Conservation (phyloP, 345 rosid species). For the Corchorus capsularis region DNA sequence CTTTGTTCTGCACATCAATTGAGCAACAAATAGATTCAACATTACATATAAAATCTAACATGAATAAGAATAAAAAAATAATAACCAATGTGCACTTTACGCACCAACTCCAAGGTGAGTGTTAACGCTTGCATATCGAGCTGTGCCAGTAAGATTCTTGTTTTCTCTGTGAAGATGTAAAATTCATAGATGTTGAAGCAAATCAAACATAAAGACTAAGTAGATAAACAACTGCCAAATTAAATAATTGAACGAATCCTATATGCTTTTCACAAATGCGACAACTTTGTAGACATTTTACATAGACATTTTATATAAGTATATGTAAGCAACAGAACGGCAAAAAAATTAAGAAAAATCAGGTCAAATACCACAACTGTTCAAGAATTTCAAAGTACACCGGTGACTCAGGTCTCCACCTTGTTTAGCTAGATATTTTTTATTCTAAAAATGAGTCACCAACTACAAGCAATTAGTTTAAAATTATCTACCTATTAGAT, state of each 20-base stretch:
- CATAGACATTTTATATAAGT: not conserved
- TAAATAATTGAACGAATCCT: slow-evolving; percentile 6
- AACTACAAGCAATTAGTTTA: not conserved
- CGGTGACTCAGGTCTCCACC: not conserved
- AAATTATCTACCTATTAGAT: not conserved
- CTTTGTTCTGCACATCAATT: slow-evolving; percentile 53
- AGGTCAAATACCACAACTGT: not conserved
- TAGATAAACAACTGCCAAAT: not conserved
- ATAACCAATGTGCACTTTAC: slow-evolving; percentile 29
- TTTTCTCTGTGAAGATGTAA: slow-evolving; percentile 48
- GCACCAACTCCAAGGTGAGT: slow-evolving; percentile 68
- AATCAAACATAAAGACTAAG: not conserved
- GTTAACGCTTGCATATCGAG: slow-evolving; percentile 64
- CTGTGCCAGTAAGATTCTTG: slow-evolving; percentile 70
- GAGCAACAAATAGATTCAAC: not conserved
- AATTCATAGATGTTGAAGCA: not conserved
- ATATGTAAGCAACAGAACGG: not conserved
- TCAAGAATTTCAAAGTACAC: not conserved
- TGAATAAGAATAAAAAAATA: slow-evolving; percentile 9
- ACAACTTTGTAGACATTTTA: not conserved
- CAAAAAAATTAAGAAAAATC: slow-evolving; percentile 1
- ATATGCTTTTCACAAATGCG: not conserved
- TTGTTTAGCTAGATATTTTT: slow-evolving; percentile 12
- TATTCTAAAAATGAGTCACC: not conserved
- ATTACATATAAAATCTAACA: not conserved